Percentiles rank a stretch among this genome's conserved stretches.
Evolutionary conservation across 345 rosid genomes (phyloP).

Genomic region (Sonneratia alba): DNA sequence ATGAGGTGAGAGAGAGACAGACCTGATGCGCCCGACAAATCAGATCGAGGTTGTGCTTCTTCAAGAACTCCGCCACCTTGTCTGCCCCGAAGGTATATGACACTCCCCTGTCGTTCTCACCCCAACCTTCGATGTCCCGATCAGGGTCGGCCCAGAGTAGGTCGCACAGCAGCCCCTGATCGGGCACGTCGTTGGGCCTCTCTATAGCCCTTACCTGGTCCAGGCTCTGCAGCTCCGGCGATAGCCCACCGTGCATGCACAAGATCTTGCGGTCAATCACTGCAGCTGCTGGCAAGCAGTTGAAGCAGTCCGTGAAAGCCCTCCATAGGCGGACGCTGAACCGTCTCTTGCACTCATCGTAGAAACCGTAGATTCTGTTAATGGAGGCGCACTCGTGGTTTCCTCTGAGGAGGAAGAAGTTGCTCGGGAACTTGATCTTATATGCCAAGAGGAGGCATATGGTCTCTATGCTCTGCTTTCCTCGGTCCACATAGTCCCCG

Average conservation of each 20-base stretch:
- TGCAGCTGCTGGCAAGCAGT: slow-evolving; percentile 40
- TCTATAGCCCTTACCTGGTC: slow-evolving; percentile 31
- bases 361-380: slow-evolving; percentile 46
- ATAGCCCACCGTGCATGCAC: slow-evolving; percentile 42
- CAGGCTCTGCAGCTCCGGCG: slow-evolving; percentile 29
- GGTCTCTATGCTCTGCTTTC: slow-evolving; percentile 43
- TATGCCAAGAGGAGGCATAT: slow-evolving; percentile 39
- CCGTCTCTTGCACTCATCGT: slow-evolving; percentile 48
- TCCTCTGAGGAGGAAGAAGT: slow-evolving; percentile 41
- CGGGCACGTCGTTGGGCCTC: slow-evolving; percentile 39
- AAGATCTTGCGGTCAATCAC: slow-evolving; percentile 32
- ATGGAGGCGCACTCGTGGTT: slow-evolving; percentile 49
- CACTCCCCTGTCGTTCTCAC: slow-evolving; percentile 44
- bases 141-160: slow-evolving; percentile 49
- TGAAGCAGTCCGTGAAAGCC: slow-evolving; percentile 42
- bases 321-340: slow-evolving; percentile 46
- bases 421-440: slow-evolving; percentile 44
- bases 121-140: slow-evolving; percentile 34
- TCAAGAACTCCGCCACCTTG: slow-evolving; percentile 33
- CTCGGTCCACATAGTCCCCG: slow-evolving; percentile 50
- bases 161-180: slow-evolving; percentile 39
- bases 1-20: neutral
- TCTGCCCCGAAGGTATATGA: slow-evolving; percentile 45
- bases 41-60: slow-evolving; percentile 40
- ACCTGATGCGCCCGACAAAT: slow-evolving; percentile 47